Evolutionary conservation across 108 stramenopile genomes (phyloP), one percentile per base, ranked within the genome.

Genomic region (Fragilariopsis cylindrus): DNA sequence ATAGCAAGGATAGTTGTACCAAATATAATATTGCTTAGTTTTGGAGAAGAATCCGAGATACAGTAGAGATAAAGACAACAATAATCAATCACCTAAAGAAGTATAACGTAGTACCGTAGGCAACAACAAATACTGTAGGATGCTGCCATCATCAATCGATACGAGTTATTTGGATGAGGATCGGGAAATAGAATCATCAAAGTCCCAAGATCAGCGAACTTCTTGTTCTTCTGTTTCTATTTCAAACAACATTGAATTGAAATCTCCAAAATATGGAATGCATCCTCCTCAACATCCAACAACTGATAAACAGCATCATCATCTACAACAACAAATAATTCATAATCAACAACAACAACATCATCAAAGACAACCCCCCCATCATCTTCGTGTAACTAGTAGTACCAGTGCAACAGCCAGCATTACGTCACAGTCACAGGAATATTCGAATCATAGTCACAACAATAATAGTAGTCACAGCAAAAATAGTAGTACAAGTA

Each of bases 101-200:
- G 30, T 30, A 30, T 2, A 30, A 30, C 2, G 30, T 30, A 30
- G 30, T 30, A 30, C 30, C 30, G 30, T 30, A 30, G 30, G 30
- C 30, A 30, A 30, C 30, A 30, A 2, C 30, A 30, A 30, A 30
- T 30, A 30, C 30, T 30, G 30, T 30, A 30, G 30, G 30, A 30
- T 30, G 30, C 30, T 30, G 30, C 30, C 30, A 30, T 30, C 30
- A 30, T 45, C 43, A n/a, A 41, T 63, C 45, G 62, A 63, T 43
- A 63, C 62, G 62, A 63, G 43, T 63, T 60, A 60, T 9, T 30
- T 30, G 30, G 40, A 40, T 41, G 62, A 47, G 16, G 62, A 63
- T 45, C 39, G 62, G 40, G 62, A 41, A 43, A 63, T 44, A 11
- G 42, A 43, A 45, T 30, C 30, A 30, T 30, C 30, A 30, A 1